Base-by-base conservation (phyloP, 305 asterid genomes). In the Coffea humblotiana region DNA sequence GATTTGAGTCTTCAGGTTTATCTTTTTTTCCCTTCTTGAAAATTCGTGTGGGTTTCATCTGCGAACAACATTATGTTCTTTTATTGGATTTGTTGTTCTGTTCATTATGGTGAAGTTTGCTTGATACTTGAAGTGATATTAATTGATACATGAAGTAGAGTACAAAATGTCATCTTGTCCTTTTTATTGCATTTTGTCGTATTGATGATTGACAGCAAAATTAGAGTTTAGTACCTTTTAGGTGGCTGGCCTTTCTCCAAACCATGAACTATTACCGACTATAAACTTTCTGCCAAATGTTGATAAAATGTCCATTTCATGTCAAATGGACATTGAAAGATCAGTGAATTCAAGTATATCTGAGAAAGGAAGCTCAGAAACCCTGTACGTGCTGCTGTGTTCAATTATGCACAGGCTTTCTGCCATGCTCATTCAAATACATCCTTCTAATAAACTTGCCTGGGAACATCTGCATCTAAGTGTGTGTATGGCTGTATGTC, bases 1-100 rank as follows among this genome's bases (percentile, higher is more conserved):
- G 98, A 94, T 80, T 85, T 84, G 71, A 88, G 84, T 82, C 84
- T 94, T 80, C 98, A 94, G 97, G 99, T 96, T 80, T 52, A 19
- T 75, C 83, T 72, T 40, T 35, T 79, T 84, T n/a, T 73, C 63
- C 79, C 79, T 71, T 52, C 78, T 64, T 69, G 65, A 56, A 65
- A 51, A 80, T 48, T 69, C 23, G 66, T 63, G 21, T 47, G 8
- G 29, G 35, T 65, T 8, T 45, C 68, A 61, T 61, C 14, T 43
- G 25, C 63, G 6, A 8, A 8, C 47, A 4, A 18, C 19, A 14
- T 60, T 60, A 9, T 74, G 58, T 49, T 56, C 8, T 25, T 40
- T 37, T 29, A 58, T 75, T 60, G 56, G 65, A 16, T 76, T 25
- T 15, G 47, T 45, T 21, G 8, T 25, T 76, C 4, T 13, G 45